Percentiles rank a stretch among this genome's conserved stretches.
Evolutionary conservation across 139 green algal genomes (phyloP).

Genomic region (Volvox reticuliferus): DNA sequence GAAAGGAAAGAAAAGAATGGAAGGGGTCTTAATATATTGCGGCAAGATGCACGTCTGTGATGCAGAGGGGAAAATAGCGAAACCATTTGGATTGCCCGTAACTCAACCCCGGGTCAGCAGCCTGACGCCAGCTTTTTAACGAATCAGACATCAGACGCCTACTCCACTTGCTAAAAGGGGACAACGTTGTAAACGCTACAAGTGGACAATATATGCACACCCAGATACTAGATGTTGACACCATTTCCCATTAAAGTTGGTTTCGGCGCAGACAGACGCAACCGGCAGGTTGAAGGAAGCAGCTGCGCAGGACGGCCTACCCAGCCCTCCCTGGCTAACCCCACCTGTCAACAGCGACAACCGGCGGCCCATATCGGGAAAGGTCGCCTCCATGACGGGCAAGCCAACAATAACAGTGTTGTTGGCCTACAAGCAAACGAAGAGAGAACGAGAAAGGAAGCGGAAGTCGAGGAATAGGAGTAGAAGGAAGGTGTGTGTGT

Average conservation of each 20-base stretch:
- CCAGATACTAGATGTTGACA: no score
- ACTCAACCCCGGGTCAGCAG: no score
- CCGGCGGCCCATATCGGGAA: conserved; percentile 2
- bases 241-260: no score
- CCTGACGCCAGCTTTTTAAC: no score
- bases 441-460: neutral
- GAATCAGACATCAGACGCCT: no score
- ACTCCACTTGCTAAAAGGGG: no score
- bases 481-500: neutral
- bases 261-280: neutral
- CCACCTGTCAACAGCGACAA: conserved; percentile 52
- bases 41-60: no score
- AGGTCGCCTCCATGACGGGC: conserved; percentile 51
- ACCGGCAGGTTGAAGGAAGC: neutral
- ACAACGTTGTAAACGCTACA: no score
- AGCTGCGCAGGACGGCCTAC: no score
- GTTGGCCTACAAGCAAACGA: neutral
- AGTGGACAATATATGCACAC: neutral
- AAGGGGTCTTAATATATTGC: no score
- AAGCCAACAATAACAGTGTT: conserved; percentile 46
- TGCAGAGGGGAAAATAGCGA: no score
- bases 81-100: no score
- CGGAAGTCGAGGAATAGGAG: neutral
- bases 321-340: neutral
- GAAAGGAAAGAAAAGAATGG: neutral